Base-by-base conservation (phyloP, 164 flowering plant species). In the Tetracentron sinense region DNA sequence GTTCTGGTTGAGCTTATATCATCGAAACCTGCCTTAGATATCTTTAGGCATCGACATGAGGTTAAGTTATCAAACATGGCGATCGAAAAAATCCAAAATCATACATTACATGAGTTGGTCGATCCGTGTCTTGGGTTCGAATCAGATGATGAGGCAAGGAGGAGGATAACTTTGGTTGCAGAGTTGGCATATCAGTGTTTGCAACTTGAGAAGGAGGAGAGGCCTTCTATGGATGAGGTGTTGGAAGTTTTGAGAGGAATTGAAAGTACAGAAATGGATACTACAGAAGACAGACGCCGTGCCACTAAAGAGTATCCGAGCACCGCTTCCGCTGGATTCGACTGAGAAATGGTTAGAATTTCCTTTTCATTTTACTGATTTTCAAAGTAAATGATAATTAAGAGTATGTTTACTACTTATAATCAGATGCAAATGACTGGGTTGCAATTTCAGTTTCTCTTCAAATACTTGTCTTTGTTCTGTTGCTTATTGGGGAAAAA, bases 1-100 rank as follows among this genome's bases (percentile, higher is more conserved):
- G 85, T 84, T 5, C 72, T 84, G 4, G 42, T 81, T 35, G 87
- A 85, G 73, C 85, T 85, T 6, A 70, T 85, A 42, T 81, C 89
- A 14, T 82, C 89, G 19, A 61, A 67, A 78, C 85, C 81, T 8
- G 85, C 87, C 1, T 82, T 85, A 26, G 87, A 85, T 63, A 71
- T 77, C 12, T 67, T 16, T 6, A 74, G 89, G 72, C 67, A 72
- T 12, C 56, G 68, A 49, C 66, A 74, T 23, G 87, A 85, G 64
- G 78, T 85, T 48, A 85, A 83, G 30, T 67, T 85, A 58, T 66
- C 87, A 2, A 79, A 72, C 72, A 59, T 77, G 23, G 89, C 89
- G 0, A 42, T 78, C 25, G 78, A 44, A 54, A 81, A 63, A 81
- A 83, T 85, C 56, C 78, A 71, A 47, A 71, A 51, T 6, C 11